Evolutionary conservation across 1,139 yeast species (phyloP), one percentile per base, ranked within the genome.

Genomic region (Geotrichum cucujoidarum): DNA sequence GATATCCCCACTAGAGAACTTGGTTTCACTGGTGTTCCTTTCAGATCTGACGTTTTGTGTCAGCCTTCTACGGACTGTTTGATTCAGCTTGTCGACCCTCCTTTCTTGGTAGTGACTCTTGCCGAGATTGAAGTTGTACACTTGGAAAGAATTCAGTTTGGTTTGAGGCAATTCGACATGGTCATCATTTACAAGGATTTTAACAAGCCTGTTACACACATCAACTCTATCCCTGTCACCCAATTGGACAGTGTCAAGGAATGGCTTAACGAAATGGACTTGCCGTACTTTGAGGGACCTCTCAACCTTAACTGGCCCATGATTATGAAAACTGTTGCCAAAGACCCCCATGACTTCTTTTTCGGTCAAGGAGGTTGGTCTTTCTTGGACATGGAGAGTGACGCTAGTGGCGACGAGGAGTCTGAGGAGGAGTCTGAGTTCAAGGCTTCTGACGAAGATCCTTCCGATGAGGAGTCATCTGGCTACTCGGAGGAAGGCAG

Each of bases 31-130:
- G 99, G 98, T 76, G 98, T 92, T 18, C 98, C 98, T 33, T 86
- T 84, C 68, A 78, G 98, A 62, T 86, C 97, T 7, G 86, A 95
- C 17, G 97, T 92, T 21, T 81, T 85, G 62, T 83, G 96, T 76
- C 87, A 92, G 80, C 99, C 99, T 31, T 89, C 98, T 0, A 83
- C 97, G 61, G 97, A 92, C 66, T 92, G 97, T 73, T 76, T 92
- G 60, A 85, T 92, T 45, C 97, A 90, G 70, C 76, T 94, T 57
- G 80, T 90, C 53, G 98, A 92, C 64, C 95, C 96, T 6, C 98
- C 98, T 41, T 94, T 90, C 63, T 71, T 90, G 65, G 97, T 92
- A 34, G 82, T 92, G 31, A 87, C 95, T 2, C 73, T 92, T 56
- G 89, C 82, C 57, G 98, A 92, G 61, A 86, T 92, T 56, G 99